Base-by-base conservation (phyloP, 2,329 filamentous ascomycete genomes). In the Alternaria brassicicola region DNA sequence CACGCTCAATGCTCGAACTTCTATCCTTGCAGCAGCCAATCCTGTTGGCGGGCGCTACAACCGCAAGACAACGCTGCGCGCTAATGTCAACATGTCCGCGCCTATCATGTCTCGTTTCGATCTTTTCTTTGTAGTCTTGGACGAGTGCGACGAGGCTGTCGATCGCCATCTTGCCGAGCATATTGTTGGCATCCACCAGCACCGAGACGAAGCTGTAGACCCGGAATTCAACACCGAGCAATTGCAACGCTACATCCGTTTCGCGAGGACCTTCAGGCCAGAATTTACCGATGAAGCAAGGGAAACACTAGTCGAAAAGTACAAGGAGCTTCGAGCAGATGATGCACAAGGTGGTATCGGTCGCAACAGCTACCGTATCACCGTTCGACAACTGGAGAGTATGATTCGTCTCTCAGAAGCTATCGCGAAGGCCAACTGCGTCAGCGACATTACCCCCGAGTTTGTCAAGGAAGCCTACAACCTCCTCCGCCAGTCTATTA, bases 41-140 rank as follows among this genome's bases (percentile, higher is more conserved):
- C 95, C 95, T 0, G 92, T 99, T 4, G 92, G 92, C 26, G 95
- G 95, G 12, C 88, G 95, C n/a, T 96, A 99, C 80, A 96, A 99
- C 80, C 91, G 94, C 71, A 99, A 98, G 82, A 89, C 91, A 0
- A 97, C 95, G 0, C 85, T 99, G 6, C 87, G 95, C 50, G 88
- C 92, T 63, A 99, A 99, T 78, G 94, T 99, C 80, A 98, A 98
- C 81, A 97, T 99, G 91, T 94, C 90, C 25, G 95, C 95, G 2
- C 95, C 95, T 57, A 99, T 99, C 82, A 99, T 99, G 95, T 97
- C 92, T 52, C 91, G 95, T 83, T 99, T 99, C 79, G 95, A 99
- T 82, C 84, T 99, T 9, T 99, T 99, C 85, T 99, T 99, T 74
- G 93, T 99, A 52, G 90, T 99, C 25, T 86, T 98, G 0, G 95